A percentile compares a stretch with the other conserved stretches of the same genome.
Conservation (phyloP, 2,329 filamentous ascomycete genomes). For the Microsporum canis region DNA sequence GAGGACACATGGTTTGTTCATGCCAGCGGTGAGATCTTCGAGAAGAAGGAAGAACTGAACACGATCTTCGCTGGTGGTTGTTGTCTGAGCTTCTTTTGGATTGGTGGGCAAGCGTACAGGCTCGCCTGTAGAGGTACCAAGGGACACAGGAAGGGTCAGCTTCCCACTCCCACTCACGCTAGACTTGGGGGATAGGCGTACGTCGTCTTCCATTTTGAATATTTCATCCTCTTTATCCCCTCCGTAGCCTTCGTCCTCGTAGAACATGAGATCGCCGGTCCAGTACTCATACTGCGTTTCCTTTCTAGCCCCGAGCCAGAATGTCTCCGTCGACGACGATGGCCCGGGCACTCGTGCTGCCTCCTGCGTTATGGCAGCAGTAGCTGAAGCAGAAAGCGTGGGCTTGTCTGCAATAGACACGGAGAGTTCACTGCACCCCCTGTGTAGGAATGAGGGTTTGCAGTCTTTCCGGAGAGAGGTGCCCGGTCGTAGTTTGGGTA, state of each 20-base stretch:
- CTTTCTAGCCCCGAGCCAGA: constrained; percentile 76
- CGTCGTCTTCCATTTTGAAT: constrained; percentile 54
- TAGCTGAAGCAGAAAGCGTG: constrained; percentile 10
- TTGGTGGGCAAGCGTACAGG: constrained; percentile 47
- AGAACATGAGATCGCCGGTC: constrained; percentile 74
- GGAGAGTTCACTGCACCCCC: neutral
- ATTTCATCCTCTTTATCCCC: constrained; percentile 64
- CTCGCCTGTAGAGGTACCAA: constrained; percentile 15
- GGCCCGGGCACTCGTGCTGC: neutral
- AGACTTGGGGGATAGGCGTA: neutral
- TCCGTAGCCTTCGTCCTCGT: constrained; percentile 76
- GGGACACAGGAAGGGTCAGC: constrained; percentile 12
- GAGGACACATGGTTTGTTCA: constrained; percentile 93
- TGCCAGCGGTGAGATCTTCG: constrained; percentile 89
- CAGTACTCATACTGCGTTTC: constrained; percentile 57
- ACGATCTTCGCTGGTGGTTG: constrained; percentile 40
- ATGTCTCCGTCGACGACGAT: constrained; percentile 53
- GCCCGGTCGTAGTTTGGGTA: constrained; percentile 41
- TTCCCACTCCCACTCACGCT: neutral
- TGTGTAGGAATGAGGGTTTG: neutral
- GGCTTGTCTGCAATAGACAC: neutral
- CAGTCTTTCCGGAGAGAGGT: neutral
- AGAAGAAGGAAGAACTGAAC: constrained; percentile 88
- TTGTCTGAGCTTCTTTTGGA: constrained; percentile 59
- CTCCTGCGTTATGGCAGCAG: constrained; percentile 29